A percentile compares a stretch with the other conserved stretches of the same genome.
Evolutionary conservation across 306 rosid genomes (phyloP).

Genomic region (Fragaria ananassa): DNA sequence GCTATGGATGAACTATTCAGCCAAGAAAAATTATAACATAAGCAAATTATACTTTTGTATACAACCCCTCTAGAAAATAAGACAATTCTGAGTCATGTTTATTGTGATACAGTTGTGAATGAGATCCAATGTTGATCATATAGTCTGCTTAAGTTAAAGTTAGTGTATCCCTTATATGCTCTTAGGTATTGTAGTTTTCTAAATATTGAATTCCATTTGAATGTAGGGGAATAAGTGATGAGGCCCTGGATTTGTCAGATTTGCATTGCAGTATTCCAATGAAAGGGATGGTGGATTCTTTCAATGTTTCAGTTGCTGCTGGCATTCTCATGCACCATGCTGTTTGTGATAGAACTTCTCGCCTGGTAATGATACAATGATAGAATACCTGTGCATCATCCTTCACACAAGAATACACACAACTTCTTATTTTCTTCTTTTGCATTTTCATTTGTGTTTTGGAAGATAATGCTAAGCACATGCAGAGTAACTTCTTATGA

Average conservation of each 20-base stretch:
- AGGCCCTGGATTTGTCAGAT: conserved; percentile 83
- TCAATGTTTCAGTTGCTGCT: conserved; percentile 94
- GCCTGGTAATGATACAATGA: conserved; percentile 62
- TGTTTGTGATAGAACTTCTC: conserved; percentile 72
- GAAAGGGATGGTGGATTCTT: conserved; percentile 96
- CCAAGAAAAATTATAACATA: not conserved
- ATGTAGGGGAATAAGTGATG: conserved; percentile 80
- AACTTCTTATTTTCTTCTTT: not conserved
- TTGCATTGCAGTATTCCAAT: conserved; percentile 82
- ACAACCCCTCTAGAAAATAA: not conserved
- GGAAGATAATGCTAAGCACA: not conserved
- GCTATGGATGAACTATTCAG: not conserved
- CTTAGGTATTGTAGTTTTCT: not conserved
- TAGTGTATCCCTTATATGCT: not conserved
- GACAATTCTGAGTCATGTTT: not conserved
- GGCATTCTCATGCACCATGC: conserved; percentile 97
- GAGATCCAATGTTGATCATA: not conserved
- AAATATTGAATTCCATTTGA: not conserved
- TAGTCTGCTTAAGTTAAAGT: not conserved
- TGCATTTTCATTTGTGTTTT: not conserved
- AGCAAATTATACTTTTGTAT: not conserved
- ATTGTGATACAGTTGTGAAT: not conserved
- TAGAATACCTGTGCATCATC: conserved; percentile 2
- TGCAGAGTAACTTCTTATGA: not conserved
- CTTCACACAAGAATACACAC: not conserved